These are phyloP conservation scores for Candida krabiensis DNA, from an alignment of 805 yeast genomes.

Conservation along the genomic window DNA sequence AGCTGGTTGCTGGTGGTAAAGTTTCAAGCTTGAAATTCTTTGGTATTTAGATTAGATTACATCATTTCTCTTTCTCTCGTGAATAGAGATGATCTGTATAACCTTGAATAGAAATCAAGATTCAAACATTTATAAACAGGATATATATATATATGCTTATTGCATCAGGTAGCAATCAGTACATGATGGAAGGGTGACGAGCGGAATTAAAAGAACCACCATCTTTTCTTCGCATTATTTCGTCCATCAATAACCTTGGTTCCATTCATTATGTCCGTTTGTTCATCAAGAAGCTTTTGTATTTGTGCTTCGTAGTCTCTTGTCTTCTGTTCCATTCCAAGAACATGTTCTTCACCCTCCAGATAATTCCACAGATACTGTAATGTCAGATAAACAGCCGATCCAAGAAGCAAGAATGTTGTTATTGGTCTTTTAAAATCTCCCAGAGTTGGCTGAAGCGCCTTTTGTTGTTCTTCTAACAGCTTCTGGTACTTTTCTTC, in stretches of 20 bases:
- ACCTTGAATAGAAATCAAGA: neutral
- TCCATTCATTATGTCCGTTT: constrained; percentile 12
- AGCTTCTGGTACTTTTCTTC: constrained; percentile 20
- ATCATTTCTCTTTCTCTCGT: too few relatives aligned
- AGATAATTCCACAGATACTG: constrained; percentile 35
- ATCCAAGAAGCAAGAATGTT: constrained; percentile 31
- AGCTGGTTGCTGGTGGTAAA: constrained; percentile 53
- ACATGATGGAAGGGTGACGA: too few relatives aligned
- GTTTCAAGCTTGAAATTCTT: constrained; percentile 34
- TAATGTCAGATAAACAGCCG: constrained; percentile 31
- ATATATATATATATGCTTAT: too few relatives aligned
- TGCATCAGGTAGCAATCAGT: too few relatives aligned
- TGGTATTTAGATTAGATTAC: constrained; percentile 8
- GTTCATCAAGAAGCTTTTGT: constrained; percentile 29
- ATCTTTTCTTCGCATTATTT: constrained; percentile 7
- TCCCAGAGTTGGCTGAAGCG: constrained; percentile 27
- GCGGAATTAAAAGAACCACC: constrained; percentile 19
- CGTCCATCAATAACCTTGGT: constrained; percentile 2
- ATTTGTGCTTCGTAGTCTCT: constrained; percentile 24
- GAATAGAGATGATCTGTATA: too few relatives aligned
- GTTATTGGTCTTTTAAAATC: constrained; percentile 37
- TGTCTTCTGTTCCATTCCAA: constrained; percentile 23
- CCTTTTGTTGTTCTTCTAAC: constrained; percentile 18
- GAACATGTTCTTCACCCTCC: constrained; percentile 31
- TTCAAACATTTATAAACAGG: neutral